A percentile compares a stretch with the other conserved stretches of the same genome.
These are phyloP conservation scores for Amanita thiersii DNA, from an alignment of 768 basidiomycete genomes.

Conservation along the genomic window DNA sequence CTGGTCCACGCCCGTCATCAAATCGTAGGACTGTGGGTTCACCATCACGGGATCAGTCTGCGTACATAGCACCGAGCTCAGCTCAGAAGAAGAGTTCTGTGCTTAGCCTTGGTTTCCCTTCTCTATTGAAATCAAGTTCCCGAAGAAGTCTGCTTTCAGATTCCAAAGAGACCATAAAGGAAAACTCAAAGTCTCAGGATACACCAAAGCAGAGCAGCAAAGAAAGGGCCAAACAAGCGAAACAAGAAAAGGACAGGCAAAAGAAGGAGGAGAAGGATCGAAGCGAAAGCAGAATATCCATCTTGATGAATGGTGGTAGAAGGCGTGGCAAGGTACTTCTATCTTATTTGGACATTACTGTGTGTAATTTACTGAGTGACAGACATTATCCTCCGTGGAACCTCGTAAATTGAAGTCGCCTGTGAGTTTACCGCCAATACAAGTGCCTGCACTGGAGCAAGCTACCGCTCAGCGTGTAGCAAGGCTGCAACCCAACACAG, in stretches of 20 bases:
- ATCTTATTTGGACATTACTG: constrained; percentile 3
- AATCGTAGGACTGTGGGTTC: constrained; percentile 37
- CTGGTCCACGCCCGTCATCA: constrained; percentile 30
- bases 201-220: constrained; percentile 35
- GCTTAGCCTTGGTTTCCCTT: constrained; percentile 71
- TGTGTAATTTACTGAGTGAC: constrained; percentile 13
- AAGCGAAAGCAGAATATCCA: constrained; percentile 85
- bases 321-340: constrained; percentile 80
- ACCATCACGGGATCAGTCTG: constrained; percentile 46
- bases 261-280: constrained; percentile 82
- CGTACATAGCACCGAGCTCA: constrained; percentile 48
- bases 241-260: constrained; percentile 40
- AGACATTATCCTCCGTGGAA: constrained; percentile 83
- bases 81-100: constrained; percentile 77
- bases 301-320: constrained; percentile 61
- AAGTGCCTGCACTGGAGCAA: constrained; percentile 77
- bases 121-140: constrained; percentile 81
- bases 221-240: constrained; percentile 10
- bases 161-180: constrained; percentile 45
- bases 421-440: constrained; percentile 80
- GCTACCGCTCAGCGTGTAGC: constrained; percentile 81
- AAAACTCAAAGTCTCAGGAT: constrained; percentile 32
- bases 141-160: constrained; percentile 71
- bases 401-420: constrained; percentile 66
- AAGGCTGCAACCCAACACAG: constrained; percentile 56